Evolutionary conservation across 176 grass and related monocot genomes (phyloP).

Genomic region (Guadua angustifolia): DNA sequence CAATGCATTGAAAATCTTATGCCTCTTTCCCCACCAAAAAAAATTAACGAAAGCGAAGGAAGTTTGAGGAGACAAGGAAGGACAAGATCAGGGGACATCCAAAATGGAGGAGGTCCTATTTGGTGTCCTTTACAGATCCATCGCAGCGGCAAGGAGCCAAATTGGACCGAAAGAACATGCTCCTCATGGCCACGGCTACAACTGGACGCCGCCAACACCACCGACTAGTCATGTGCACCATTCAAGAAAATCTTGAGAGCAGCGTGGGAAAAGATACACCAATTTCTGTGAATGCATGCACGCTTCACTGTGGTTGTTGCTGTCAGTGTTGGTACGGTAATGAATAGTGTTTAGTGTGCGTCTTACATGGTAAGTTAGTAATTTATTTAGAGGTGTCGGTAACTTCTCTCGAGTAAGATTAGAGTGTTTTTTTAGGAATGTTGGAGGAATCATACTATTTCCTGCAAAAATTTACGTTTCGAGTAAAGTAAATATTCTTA

Average conservation of each 20-base stretch:
- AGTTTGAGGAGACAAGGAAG: not conserved
- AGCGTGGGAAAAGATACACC: not conserved
- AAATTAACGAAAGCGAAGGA: not conserved
- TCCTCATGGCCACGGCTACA: not conserved
- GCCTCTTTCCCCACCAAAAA: not conserved
- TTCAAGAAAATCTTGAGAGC: not conserved
- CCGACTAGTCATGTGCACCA: slow-evolving; percentile 17
- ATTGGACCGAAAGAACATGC: slow-evolving; percentile 37
- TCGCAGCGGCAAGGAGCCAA: not conserved
- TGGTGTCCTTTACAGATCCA: slow-evolving; percentile 35
- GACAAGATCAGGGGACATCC: not conserved
- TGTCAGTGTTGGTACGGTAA: too few species aligned
- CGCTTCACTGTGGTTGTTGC: too few species aligned
- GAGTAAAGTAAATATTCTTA: too few species aligned
- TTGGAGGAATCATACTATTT: too few species aligned
- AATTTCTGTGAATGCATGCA: too few species aligned
- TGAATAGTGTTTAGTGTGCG: too few species aligned
- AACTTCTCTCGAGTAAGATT: too few species aligned
- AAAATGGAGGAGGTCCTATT: not conserved
- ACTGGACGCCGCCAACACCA: slow-evolving; percentile 26
- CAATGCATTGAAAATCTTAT: not conserved
- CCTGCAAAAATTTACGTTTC: too few species aligned
- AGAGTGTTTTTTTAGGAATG: too few species aligned
- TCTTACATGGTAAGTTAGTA: too few species aligned
- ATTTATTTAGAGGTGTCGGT: too few species aligned